phyloP scores from a whole-genome alignment of 169 alveolate genomes.

The Perkinsus marinus region DNA sequence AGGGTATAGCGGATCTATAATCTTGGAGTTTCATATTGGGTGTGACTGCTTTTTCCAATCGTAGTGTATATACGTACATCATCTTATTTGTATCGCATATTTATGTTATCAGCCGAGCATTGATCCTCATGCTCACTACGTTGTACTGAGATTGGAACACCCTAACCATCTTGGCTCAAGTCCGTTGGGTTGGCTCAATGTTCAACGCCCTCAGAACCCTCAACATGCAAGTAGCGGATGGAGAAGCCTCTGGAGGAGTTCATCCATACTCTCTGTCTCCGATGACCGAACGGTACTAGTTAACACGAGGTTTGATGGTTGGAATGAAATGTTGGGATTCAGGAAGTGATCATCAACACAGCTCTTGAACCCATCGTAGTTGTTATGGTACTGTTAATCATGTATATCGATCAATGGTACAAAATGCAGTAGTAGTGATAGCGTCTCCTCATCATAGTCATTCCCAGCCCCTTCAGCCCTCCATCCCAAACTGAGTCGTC shows the following conservation, averaged over 20 bases:
- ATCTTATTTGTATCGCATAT: no score
- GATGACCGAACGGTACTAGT: background rate
- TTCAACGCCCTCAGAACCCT: no score
- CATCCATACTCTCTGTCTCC: background rate
- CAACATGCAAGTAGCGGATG: no score
- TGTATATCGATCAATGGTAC: background rate
- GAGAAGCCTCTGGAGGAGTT: background rate
- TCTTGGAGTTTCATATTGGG: no score
- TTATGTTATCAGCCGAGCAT: no score
- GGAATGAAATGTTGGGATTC: background rate
- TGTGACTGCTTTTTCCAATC: no score
- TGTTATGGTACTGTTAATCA: background rate
- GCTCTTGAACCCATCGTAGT: background rate
- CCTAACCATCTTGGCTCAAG: no score
- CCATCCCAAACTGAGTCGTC: conserved; percentile 60
- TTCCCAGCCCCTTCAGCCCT: conserved; percentile 36
- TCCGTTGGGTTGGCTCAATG: no score
- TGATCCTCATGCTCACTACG: no score
- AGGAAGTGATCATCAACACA: background rate
- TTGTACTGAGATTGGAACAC: no score
- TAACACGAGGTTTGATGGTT: background rate
- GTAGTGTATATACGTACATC: no score
- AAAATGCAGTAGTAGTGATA: background rate
- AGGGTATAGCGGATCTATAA: no score
- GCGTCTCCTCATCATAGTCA: background rate